Percentiles rank a stretch among this genome's conserved stretches.
phyloP scores from a whole-genome alignment of 2,329 filamentous ascomycete species.

The Phoma herbarum region DNA sequence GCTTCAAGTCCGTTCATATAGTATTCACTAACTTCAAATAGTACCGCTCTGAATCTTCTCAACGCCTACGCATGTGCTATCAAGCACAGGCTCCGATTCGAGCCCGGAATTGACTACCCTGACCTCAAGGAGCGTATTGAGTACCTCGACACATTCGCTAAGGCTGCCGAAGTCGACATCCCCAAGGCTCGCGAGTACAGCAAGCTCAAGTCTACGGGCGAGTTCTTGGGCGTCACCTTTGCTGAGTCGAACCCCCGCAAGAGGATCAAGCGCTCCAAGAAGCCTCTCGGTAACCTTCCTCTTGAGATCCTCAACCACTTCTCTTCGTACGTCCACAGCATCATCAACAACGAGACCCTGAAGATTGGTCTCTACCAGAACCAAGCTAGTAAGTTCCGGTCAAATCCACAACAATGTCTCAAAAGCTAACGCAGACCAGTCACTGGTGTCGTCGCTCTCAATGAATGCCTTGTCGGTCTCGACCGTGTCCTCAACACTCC shows the following conservation, averaged over 20 bases:
- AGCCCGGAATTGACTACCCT: slow-evolving; percentile 79
- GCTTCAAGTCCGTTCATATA: not conserved
- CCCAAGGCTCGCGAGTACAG: slow-evolving; percentile 41
- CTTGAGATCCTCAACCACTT: slow-evolving; percentile 81
- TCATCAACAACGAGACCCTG: slow-evolving; percentile 65
- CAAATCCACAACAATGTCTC: not conserved
- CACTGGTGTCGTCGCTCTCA: slow-evolving; percentile 69
- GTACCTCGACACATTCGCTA: slow-evolving; percentile 79
- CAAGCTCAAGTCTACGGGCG: slow-evolving; percentile 69
- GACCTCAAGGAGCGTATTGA: slow-evolving; percentile 75
- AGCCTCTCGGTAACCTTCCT: slow-evolving; percentile 82
- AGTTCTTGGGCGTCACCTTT: slow-evolving; percentile 79
- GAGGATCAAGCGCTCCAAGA: slow-evolving; percentile 74
- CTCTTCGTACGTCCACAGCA: slow-evolving; percentile 69
- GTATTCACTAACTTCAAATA: slow-evolving; percentile 27
- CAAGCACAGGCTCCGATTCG: slow-evolving; percentile 85
- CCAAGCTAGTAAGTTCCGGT: slow-evolving; percentile 53
- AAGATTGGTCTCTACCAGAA: slow-evolving; percentile 67
- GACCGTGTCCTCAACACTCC: slow-evolving; percentile 85
- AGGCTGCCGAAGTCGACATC: slow-evolving; percentile 59
- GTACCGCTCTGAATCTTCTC: slow-evolving; percentile 77
- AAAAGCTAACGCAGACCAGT: slow-evolving; percentile 47
- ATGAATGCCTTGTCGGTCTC: slow-evolving; percentile 75
- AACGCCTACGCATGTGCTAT: slow-evolving; percentile 79
- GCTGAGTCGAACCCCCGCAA: slow-evolving; percentile 82